Evolutionary conservation across 75 land plant genomes (phyloP).

Genomic region (Pinus taeda): DNA sequence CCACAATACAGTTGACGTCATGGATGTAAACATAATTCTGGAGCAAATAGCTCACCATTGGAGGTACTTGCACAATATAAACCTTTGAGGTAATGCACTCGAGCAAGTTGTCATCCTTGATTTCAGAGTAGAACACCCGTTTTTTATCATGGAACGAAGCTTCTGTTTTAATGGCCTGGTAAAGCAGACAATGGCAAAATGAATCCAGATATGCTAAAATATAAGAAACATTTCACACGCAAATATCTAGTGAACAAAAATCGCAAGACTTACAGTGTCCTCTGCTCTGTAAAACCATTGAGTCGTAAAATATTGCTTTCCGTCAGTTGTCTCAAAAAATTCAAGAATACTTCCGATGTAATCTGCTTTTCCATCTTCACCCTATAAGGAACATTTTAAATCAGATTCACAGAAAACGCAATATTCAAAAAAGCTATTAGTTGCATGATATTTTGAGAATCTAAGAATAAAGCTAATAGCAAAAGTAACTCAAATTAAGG

Average conservation of each 20-base stretch:
- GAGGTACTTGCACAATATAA: constrained; percentile 35
- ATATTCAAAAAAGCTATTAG: neutral
- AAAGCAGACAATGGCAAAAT: neutral
- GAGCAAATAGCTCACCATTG: constrained; percentile 22
- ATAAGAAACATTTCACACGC: neutral
- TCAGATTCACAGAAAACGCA: neutral
- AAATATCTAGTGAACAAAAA: neutral
- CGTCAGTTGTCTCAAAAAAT: constrained; percentile 55
- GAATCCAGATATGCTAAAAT: neutral
- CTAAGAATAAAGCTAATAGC: neutral
- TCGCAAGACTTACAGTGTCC: constrained; percentile 65
- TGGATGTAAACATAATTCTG: too few species aligned
- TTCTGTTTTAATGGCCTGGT: constrained; percentile 55
- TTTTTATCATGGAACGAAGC: constrained; percentile 38
- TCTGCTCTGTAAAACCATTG: constrained; percentile 82
- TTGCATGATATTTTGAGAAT: neutral
- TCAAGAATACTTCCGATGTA: constrained; percentile 77
- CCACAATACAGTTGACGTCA: too few species aligned
- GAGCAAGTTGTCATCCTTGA: constrained; percentile 68
- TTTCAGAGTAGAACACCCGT: constrained; percentile 74
- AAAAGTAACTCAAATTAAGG: neutral
- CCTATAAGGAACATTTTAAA: constrained; percentile 16
- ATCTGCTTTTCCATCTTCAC: constrained; percentile 32
- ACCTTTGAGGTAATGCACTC: constrained; percentile 68
- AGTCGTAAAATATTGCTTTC: constrained; percentile 47